A percentile compares a stretch with the other conserved stretches of the same genome.
Conservation (phyloP, 805 yeast genomes). For the Candida sakaeoensis region DNA sequence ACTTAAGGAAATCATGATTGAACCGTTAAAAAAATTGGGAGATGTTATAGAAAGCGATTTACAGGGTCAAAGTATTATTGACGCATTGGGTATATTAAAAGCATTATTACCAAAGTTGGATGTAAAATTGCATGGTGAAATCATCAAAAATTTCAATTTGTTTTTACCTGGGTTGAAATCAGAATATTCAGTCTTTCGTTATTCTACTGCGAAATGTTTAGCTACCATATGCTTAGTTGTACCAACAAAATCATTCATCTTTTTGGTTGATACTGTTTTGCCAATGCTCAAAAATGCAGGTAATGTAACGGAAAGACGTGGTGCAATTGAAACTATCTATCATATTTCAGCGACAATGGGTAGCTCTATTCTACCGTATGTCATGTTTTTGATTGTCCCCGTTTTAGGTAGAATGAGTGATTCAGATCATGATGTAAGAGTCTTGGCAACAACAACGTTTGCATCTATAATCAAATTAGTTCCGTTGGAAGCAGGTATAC, state of each 20-base stretch:
- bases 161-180: conserved; percentile 61
- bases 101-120: conserved; percentile 67
- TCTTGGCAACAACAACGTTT: conserved; percentile 90
- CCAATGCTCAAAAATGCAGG: conserved; percentile 81
- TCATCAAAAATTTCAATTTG: conserved; percentile 38
- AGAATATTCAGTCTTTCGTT: conserved; percentile 76
- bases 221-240: conserved; percentile 70
- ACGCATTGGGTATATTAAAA: conserved; percentile 76
- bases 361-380: conserved; percentile 83
- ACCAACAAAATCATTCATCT: conserved; percentile 71
- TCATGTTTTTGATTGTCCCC: conserved; percentile 93
- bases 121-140: conserved; percentile 42
- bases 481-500: conserved; percentile 95
- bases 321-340: conserved; percentile 87
- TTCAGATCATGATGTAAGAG: conserved; percentile 80
- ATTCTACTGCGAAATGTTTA: conserved; percentile 85
- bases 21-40: conserved; percentile 49
- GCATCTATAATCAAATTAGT: conserved; percentile 94
- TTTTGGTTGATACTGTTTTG: conserved; percentile 69
- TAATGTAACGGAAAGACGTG: conserved; percentile 72
- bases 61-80: conserved; percentile 78
- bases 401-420: conserved; percentile 98
- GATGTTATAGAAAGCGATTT: conserved; percentile 35
- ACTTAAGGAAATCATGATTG: conserved; percentile 60
- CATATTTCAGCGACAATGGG: conserved; percentile 87